phyloP scores from a whole-genome alignment of 2,329 filamentous ascomycete species.

The Teratosphaeria zuluensis region DNA sequence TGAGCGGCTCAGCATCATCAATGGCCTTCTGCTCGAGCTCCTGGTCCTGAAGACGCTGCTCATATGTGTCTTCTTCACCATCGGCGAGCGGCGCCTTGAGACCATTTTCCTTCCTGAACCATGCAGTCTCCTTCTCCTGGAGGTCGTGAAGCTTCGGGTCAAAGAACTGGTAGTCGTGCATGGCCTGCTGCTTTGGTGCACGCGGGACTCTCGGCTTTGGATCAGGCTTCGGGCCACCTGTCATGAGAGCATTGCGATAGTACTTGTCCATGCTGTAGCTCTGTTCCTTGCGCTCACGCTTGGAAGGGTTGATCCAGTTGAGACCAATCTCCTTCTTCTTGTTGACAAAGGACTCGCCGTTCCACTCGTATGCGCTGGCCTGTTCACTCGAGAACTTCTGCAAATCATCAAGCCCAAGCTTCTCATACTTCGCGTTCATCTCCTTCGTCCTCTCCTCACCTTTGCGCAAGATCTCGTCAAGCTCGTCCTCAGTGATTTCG shows the following conservation, averaged over 20 bases:
- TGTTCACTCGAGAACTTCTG: slow-evolving; percentile 98
- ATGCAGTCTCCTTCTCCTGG: slow-evolving; percentile 93
- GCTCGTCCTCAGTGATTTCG: slow-evolving; percentile 75
- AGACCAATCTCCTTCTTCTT: slow-evolving; percentile 74
- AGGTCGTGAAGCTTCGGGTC: slow-evolving; percentile 73
- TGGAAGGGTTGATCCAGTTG: slow-evolving; percentile 95
- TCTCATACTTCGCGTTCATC: slow-evolving; percentile 89
- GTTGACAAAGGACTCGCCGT: slow-evolving; percentile 88
- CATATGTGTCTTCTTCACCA: slow-evolving; percentile 76
- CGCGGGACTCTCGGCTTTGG: slow-evolving; percentile 92
- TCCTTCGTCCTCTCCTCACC: slow-evolving; percentile 84
- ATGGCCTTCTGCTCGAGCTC: slow-evolving; percentile 85
- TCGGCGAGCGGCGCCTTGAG: slow-evolving; percentile 90
- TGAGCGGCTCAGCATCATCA: slow-evolving; percentile 79
- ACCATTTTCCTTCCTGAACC: slow-evolving; percentile 88
- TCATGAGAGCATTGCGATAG: slow-evolving; percentile 83
- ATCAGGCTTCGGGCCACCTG: slow-evolving; percentile 67
- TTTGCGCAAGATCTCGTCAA: slow-evolving; percentile 75
- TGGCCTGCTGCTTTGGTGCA: slow-evolving; percentile 80
- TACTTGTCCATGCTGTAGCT: slow-evolving; percentile 99
- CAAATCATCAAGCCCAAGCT: slow-evolving; percentile 89
- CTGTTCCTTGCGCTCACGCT: slow-evolving; percentile 96
- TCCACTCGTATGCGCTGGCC: slow-evolving; percentile 80
- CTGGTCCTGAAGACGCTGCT: slow-evolving; percentile 77
- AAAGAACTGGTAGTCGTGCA: slow-evolving; percentile 98